phyloP scores from a whole-genome alignment of 2,329 filamentous ascomycete genomes.

The Nothopassalora personata region DNA sequence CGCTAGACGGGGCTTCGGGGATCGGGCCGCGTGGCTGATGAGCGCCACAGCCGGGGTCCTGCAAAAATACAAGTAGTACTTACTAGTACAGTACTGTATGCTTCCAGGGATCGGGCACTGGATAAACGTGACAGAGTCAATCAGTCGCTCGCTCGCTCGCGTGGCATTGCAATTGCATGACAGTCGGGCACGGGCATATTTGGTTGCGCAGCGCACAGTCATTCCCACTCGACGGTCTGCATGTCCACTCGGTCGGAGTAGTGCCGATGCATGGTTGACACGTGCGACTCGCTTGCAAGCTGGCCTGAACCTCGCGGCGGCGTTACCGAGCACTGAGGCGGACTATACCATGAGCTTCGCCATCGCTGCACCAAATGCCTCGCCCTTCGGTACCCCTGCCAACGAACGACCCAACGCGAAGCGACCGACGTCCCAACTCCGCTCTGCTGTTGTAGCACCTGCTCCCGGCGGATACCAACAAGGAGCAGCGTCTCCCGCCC shows the following conservation, averaged over 20 bases:
- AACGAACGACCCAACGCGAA: conserved; percentile 21
- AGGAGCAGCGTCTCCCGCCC: conserved; percentile 28
- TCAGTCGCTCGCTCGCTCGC: no score
- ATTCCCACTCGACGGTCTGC: not conserved
- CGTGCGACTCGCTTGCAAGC: not conserved
- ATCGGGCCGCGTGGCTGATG: not conserved
- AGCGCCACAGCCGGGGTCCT: not conserved
- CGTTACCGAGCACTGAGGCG: not conserved
- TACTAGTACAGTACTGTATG: no score
- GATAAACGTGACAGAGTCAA: no score
- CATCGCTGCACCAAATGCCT: conserved; percentile 19
- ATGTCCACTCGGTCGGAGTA: not conserved
- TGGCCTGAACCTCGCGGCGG: conserved; percentile 1
- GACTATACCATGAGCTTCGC: conserved; percentile 8
- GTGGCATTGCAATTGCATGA: not conserved
- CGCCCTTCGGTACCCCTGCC: conserved; percentile 23
- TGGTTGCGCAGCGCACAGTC: not conserved
- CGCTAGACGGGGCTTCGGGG: not conserved
- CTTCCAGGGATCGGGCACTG: not conserved
- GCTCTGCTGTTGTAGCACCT: conserved; percentile 38
- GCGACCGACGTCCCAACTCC: conserved; percentile 28
- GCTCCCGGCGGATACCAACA: conserved; percentile 43
- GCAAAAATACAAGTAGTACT: no score
- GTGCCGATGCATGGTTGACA: not conserved
- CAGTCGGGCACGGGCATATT: not conserved